phyloP scores from a whole-genome alignment of 805 yeast genomes.

The Yarrowia sp. region DNA sequence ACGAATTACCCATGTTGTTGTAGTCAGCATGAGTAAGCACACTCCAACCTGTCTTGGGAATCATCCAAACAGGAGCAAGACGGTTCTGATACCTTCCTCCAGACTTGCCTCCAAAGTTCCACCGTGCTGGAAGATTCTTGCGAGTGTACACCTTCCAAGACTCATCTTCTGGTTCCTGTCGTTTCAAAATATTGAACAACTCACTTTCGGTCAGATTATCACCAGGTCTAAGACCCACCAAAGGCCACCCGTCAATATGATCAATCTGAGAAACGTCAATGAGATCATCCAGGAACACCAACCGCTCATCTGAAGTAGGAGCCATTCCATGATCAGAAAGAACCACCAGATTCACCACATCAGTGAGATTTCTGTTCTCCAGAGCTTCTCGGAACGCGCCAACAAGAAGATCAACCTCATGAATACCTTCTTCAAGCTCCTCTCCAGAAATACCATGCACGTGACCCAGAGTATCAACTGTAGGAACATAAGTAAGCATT shows the following conservation, averaged over 20 bases:
- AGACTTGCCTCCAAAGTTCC: constrained; percentile 53
- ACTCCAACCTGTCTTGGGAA: constrained; percentile 80
- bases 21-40: constrained; percentile 60
- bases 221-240: constrained; percentile 69
- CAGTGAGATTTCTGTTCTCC: constrained; percentile 52
- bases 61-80: constrained; percentile 80
- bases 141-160: constrained; percentile 49
- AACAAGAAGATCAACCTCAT: constrained; percentile 64
- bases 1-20: constrained; percentile 47
- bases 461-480: constrained; percentile 78
- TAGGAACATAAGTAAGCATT: constrained; percentile 74
- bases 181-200: constrained; percentile 40
- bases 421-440: constrained; percentile 53
- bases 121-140: constrained; percentile 54
- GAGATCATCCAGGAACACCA: constrained; percentile 71
- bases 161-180: constrained; percentile 31
- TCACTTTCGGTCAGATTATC: constrained; percentile 44
- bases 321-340: constrained; percentile 96
- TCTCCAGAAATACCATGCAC: constrained; percentile 64
- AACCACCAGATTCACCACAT: constrained; percentile 68
- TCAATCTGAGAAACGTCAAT: constrained; percentile 55
- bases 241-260: constrained; percentile 81
- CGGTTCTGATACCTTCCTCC: constrained; percentile 51
- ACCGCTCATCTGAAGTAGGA: constrained; percentile 69
- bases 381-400: constrained; percentile 51